Base-by-base conservation (phyloP, 495 filamentous ascomycete species). In the Lasiosphaeria miniovina region DNA sequence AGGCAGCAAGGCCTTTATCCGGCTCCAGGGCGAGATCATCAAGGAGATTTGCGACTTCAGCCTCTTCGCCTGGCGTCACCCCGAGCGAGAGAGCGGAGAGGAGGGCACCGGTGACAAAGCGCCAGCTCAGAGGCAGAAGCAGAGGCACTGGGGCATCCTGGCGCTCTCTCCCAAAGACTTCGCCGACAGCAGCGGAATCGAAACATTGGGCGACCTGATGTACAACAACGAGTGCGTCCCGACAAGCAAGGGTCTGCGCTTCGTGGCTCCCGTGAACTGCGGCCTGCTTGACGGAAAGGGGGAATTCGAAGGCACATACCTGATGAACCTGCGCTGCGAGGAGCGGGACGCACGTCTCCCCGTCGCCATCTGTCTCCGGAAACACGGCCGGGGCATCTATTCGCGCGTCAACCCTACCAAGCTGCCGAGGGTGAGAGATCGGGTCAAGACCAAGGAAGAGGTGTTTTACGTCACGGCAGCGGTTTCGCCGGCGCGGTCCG, bases 361-460 rank as follows among this genome's bases (percentile, higher is more conserved):
- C 4, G 32, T 68, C 3, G 65, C 63, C 4, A 62, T 68, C 45
- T 61, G 51, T 34, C 43, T 68, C 24, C 62, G 54, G 14, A 52
- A 68, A 45, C 65, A 68, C 41, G 65, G 65, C 36, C 58, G 49
- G 43, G 65, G 65, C 36, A 10, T 67, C 9, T 67, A 65, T 45
- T 57, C 62, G n/a, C 55, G 65, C 11, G 53, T 67, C 4, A n/a
- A 36, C 31, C 52, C 65, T 0, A 56, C 62, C 49, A 4, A 4
- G 14, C 49, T 65, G 32, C 36, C 59, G 11, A 32, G 40, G 14
- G 36, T 38, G 34, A 17, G 43, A 35, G n/a, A 14, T 36, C 4
- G 36, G 32, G n/a, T 49, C 35, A 41, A 31, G 36, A 17, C n/a
- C 17, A 60, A 62, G 40, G 46, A 57, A 0, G 24, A 63, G 7